These are phyloP conservation scores for Eremothecium coryli DNA, from an alignment of 1,139 yeast genomes.

Conservation along the genomic window DNA sequence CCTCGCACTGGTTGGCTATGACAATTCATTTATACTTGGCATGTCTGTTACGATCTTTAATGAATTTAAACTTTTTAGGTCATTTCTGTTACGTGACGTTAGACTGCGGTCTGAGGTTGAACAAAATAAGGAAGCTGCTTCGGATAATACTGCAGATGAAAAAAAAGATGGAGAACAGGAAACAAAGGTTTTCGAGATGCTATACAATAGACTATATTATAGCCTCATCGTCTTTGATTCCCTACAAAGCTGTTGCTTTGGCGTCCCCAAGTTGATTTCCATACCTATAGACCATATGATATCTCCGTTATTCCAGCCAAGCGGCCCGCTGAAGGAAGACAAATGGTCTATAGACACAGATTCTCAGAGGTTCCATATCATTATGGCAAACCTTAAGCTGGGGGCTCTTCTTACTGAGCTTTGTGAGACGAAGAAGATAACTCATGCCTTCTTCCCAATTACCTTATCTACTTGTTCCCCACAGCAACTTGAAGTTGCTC, in stretches of 20 bases:
- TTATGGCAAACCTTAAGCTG: slow-evolving; percentile 20
- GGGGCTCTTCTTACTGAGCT: slow-evolving; percentile 23
- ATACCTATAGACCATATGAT: slow-evolving; percentile 1
- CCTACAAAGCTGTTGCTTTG: slow-evolving; percentile 48
- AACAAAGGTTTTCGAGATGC: slow-evolving; percentile 30
- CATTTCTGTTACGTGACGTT: slow-evolving; percentile 29
- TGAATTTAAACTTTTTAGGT: slow-evolving; percentile 45
- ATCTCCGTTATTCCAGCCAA: slow-evolving; percentile 4
- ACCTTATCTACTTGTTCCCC: too few species aligned
- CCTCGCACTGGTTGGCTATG: slow-evolving; percentile 48
- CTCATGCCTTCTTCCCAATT: slow-evolving; percentile 1
- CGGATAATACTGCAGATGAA: slow-evolving; percentile 8
- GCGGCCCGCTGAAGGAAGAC: slow-evolving; percentile 1
- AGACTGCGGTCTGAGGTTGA: too few species aligned
- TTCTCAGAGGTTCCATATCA: slow-evolving; percentile 15
- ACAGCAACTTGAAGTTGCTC: slow-evolving; percentile 7
- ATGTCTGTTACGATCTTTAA: slow-evolving; percentile 47
- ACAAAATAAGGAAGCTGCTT: slow-evolving; percentile 8
- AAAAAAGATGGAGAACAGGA: slow-evolving; percentile 10
- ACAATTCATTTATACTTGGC: slow-evolving; percentile 47
- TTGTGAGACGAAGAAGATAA: slow-evolving; percentile 19
- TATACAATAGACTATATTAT: slow-evolving; percentile 43
- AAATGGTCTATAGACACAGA: slow-evolving; percentile 27
- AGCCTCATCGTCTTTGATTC: slow-evolving; percentile 45
- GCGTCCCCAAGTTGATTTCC: slow-evolving; percentile 39